These are phyloP conservation scores for Teunomyces tritomae DNA, from an alignment of 805 yeast genomes.

Conservation along the genomic window DNA sequence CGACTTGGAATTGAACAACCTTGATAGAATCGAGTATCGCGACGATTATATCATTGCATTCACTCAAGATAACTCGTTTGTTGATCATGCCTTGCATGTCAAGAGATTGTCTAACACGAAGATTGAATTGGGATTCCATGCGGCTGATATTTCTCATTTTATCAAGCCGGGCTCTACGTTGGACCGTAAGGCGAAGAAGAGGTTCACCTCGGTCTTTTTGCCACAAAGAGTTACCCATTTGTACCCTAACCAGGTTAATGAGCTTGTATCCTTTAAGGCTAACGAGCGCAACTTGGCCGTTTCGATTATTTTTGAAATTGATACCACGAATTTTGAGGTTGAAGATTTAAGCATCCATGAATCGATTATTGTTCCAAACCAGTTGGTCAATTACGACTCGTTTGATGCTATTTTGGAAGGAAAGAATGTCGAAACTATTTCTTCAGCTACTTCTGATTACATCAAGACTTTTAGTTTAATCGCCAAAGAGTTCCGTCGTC, in stretches of 20 bases:
- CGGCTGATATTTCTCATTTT: conserved; percentile 73
- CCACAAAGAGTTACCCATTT: conserved; percentile 72
- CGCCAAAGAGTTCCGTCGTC: conserved; percentile 67
- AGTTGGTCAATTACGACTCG: conserved; percentile 50
- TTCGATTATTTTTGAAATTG: conserved; percentile 78
- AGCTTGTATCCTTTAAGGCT: conserved; percentile 58
- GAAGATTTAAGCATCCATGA: conserved; percentile 77
- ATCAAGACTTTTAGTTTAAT: conserved; percentile 61
- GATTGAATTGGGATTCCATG: conserved; percentile 83
- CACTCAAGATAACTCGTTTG: conserved; percentile 52
- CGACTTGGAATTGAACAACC: conserved; percentile 34
- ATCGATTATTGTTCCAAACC: conserved; percentile 63
- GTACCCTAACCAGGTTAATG: conserved; percentile 64
- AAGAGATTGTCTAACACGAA: conserved; percentile 56
- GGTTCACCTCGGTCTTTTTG: conserved; percentile 84
- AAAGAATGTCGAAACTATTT: conserved; percentile 21
- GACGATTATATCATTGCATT: conserved; percentile 65
- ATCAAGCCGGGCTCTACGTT: conserved; percentile 70
- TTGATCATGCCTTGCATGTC: conserved; percentile 84
- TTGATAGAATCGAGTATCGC: conserved; percentile 50
- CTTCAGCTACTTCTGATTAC: conserved; percentile 63
- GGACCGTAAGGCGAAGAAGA: conserved; percentile 86
- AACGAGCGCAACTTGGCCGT: conserved; percentile 63
- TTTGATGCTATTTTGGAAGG: conserved; percentile 51
- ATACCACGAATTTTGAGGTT: conserved; percentile 66